phyloP scores from a whole-genome alignment of 2,329 filamentous ascomycete species.

The Diplocarpon mali region DNA sequence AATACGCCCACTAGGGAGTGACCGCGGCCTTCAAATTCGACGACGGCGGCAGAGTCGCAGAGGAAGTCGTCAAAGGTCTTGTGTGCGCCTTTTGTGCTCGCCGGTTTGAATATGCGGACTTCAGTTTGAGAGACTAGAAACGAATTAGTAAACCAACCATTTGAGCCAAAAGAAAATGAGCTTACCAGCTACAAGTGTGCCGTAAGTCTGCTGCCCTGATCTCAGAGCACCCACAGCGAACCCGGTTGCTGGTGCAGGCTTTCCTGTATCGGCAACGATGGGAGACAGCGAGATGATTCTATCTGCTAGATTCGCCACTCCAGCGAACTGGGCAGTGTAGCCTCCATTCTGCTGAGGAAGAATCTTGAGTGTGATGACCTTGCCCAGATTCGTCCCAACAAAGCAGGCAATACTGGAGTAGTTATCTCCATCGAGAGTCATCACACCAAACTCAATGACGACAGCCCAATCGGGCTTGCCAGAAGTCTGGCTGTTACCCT shows the following conservation, averaged over 20 bases:
- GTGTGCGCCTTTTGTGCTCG: constrained; percentile 77
- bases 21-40: constrained; percentile 62
- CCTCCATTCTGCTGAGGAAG: constrained; percentile 58
- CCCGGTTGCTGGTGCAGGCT: constrained; percentile 64
- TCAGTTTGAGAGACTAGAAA: constrained; percentile 49
- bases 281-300: constrained; percentile 66
- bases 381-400: constrained; percentile 76
- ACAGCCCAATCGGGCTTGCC: constrained; percentile 62
- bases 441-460: constrained; percentile 78
- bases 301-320: constrained; percentile 55
- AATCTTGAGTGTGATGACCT: constrained; percentile 81
- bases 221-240: constrained; percentile 64
- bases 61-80: constrained; percentile 75
- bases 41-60: constrained; percentile 71
- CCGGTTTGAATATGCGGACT: constrained; percentile 79
- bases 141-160: constrained; percentile 9
- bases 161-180: constrained; percentile 5
- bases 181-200: constrained; percentile 65
- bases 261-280: constrained; percentile 68
- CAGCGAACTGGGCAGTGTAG: constrained; percentile 64
- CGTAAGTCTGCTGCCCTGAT: constrained; percentile 64
- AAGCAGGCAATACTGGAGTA: constrained; percentile 93
- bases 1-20: constrained; percentile 76
- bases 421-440: constrained; percentile 86
- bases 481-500: constrained; percentile 37